phyloP scores from a whole-genome alignment of 306 rosid species.

The Senna tora region DNA sequence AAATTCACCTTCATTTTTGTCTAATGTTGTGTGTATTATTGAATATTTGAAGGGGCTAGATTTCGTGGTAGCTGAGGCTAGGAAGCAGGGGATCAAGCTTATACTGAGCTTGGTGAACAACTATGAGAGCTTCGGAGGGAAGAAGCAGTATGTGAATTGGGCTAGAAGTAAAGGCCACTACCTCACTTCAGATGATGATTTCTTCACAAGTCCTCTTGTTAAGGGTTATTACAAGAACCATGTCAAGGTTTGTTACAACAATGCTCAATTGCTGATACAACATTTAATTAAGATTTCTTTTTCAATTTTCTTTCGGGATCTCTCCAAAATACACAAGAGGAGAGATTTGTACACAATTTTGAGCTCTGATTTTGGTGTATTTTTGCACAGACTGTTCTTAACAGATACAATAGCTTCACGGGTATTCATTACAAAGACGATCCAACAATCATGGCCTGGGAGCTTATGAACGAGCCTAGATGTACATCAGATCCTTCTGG shows the following conservation, averaged over 20 bases:
- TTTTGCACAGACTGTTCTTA: constrained; percentile 69
- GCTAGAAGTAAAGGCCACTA: constrained; percentile 79
- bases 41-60: constrained; percentile 72
- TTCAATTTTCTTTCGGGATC: not conserved
- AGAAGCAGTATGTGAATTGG: constrained; percentile 96
- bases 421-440: constrained; percentile 81
- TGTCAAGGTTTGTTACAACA: constrained; percentile 62
- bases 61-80: constrained; percentile 83
- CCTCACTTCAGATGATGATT: constrained; percentile 84
- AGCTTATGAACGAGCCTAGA: constrained; percentile 92
- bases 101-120: constrained; percentile 92
- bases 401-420: constrained; percentile 71
- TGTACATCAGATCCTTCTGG: constrained; percentile 95
- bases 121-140: constrained; percentile 88
- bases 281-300: not conserved
- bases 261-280: not conserved
- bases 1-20: constrained; percentile 16
- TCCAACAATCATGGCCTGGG: constrained; percentile 97
- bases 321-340: too few species aligned
- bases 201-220: constrained; percentile 72
- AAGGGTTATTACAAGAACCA: constrained; percentile 83
- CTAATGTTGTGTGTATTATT: constrained; percentile 23
- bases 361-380: constrained; percentile 30
- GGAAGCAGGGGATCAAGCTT: constrained; percentile 80
- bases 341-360: too few species aligned